Evolutionary conservation across 768 basidiomycete genomes (phyloP).

Genomic region (Macrolepiota albuminosa): DNA sequence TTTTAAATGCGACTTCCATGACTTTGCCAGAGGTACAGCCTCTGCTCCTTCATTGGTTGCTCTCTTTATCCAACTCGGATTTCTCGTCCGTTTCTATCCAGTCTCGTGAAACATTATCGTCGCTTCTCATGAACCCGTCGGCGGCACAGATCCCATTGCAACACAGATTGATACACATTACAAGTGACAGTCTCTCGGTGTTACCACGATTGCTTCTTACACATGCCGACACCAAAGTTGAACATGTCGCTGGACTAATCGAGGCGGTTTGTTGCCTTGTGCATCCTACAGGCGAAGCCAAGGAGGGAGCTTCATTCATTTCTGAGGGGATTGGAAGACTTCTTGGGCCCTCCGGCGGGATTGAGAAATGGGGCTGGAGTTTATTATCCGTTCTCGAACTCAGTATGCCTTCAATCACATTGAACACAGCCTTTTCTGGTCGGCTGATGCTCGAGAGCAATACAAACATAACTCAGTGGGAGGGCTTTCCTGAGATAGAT

Average conservation of each 20-base stretch:
- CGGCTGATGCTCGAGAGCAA: constrained; percentile 57
- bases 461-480: constrained; percentile 27
- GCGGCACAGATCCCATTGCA: constrained; percentile 40
- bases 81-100: constrained; percentile 46
- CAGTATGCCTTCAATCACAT: constrained; percentile 42
- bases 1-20: constrained; percentile 52
- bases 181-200: constrained; percentile 57
- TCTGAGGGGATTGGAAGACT: constrained; percentile 53
- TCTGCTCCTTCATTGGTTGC: constrained; percentile 65
- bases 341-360: constrained; percentile 75
- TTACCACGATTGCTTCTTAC: constrained; percentile 70
- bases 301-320: constrained; percentile 36
- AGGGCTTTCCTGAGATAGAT: constrained; percentile 53
- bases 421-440: constrained; percentile 43
- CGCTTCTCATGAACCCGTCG: constrained; percentile 39
- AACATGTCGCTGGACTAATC: constrained; percentile 62
- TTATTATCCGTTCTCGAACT: constrained; percentile 82
- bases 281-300: constrained; percentile 11
- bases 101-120: constrained; percentile 43
- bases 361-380: constrained; percentile 92
- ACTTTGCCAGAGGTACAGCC: constrained; percentile 67
- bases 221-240: constrained; percentile 70
- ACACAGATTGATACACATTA: constrained; percentile 56
- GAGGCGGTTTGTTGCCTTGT: constrained; percentile 64
- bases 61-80: constrained; percentile 63